Percentiles rank a stretch among this genome's conserved stretches.
Conservation (phyloP, 2,329 filamentous ascomycete species). For the Ambrosiella beaveri region DNA sequence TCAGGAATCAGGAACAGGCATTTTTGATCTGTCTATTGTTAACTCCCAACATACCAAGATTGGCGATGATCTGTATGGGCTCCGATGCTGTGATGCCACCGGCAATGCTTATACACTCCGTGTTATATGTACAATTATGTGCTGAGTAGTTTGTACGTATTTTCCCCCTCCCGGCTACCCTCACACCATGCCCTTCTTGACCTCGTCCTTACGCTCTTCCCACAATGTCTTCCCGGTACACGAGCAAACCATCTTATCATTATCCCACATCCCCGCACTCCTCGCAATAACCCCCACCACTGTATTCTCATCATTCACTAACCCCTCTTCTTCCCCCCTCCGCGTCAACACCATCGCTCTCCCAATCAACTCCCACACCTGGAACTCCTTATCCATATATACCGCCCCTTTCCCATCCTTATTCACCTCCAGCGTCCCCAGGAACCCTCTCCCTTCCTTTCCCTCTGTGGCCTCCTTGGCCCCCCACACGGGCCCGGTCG, state of each 20-base stretch:
- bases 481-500: slow-evolving; percentile 70
- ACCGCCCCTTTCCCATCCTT: slow-evolving; percentile 58
- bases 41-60: not conserved
- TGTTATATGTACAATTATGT: not conserved
- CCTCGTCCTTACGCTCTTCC: slow-evolving; percentile 87
- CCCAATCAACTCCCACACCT: slow-evolving; percentile 93
- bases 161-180: not conserved
- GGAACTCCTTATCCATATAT: slow-evolving; percentile 66
- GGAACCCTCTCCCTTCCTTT: slow-evolving; percentile 25
- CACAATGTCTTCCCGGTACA: slow-evolving; percentile 96
- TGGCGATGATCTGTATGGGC: not conserved
- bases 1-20: not conserved
- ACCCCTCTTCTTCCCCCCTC: slow-evolving; percentile 31
- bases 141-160: not conserved
- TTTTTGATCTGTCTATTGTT: not conserved
- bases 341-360: slow-evolving; percentile 73
- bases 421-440: slow-evolving; percentile 62
- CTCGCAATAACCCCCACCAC: slow-evolving; percentile 85
- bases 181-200: slow-evolving; percentile 78
- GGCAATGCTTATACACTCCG: not conserved
- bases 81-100: not conserved
- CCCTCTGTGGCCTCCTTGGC: slow-evolving; percentile 18
- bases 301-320: slow-evolving; percentile 65
- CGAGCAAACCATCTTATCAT: slow-evolving; percentile 95
- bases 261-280: slow-evolving; percentile 96